These are phyloP conservation scores for Neurospora sublineolata DNA, from an alignment of 495 filamentous ascomycete genomes.

Conservation along the genomic window DNA sequence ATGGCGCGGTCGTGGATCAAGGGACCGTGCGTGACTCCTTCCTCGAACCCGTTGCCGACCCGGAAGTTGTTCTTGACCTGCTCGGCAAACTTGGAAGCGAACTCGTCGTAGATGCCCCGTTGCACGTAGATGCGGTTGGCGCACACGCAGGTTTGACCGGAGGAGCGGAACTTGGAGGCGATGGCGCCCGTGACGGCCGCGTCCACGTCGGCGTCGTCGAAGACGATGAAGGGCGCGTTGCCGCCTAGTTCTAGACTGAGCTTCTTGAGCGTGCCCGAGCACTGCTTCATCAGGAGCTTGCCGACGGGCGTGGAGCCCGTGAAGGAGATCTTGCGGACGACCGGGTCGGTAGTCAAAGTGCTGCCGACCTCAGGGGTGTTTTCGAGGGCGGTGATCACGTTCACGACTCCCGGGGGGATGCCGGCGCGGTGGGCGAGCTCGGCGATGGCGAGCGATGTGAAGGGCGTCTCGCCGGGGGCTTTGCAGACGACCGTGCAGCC, in stretches of 20 bases:
- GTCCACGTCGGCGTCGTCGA: constrained; percentile 79
- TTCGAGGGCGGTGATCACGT: constrained; percentile 59
- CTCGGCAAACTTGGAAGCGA: constrained; percentile 55
- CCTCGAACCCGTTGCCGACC: constrained; percentile 64
- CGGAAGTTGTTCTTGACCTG: constrained; percentile 61
- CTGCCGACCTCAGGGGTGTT: constrained; percentile 67
- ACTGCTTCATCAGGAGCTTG: constrained; percentile 77
- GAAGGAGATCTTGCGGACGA: constrained; percentile 77
- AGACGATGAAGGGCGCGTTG: constrained; percentile 89
- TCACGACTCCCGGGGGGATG: constrained; percentile 74
- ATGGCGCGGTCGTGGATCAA: constrained; percentile 69
- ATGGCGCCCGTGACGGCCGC: constrained; percentile 65
- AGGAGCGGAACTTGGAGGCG: constrained; percentile 71
- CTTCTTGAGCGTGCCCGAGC: constrained; percentile 71
- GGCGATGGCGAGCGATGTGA: constrained; percentile 70
- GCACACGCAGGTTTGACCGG: constrained; percentile 85
- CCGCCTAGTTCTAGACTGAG: constrained; percentile 80
- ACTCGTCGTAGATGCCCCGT: constrained; percentile 65
- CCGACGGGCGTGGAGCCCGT: constrained; percentile 83
- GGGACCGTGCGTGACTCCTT: constrained; percentile 66
- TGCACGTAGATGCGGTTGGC: constrained; percentile 83
- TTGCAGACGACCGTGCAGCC: constrained; percentile 78
- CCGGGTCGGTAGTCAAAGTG: constrained; percentile 56
- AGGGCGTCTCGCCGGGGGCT: constrained; percentile 75
- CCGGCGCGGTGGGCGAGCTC: constrained; percentile 75